phyloP scores from a whole-genome alignment of 225 moss, liverwort and hornwort genomes.

The Ulota crispa region DNA sequence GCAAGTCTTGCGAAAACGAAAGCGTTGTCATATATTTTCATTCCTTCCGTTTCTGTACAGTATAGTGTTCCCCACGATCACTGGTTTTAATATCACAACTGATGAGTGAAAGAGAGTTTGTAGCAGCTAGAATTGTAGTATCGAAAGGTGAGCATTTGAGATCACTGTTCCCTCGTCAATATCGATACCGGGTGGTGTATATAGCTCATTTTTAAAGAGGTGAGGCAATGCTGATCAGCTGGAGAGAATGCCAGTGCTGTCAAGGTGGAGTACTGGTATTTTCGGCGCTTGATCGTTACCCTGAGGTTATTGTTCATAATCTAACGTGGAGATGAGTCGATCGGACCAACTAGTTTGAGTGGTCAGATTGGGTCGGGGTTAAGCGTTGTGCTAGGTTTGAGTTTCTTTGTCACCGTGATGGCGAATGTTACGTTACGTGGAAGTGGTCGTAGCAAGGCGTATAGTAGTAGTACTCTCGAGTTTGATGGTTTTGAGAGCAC shows the following conservation, averaged over 20 bases:
- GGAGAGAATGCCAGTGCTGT: not conserved
- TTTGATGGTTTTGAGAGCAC: not conserved
- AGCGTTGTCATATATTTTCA: not conserved
- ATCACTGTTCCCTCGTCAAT: not conserved
- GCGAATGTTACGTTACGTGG: not conserved
- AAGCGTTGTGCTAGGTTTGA: not conserved
- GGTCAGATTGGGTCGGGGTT: not conserved
- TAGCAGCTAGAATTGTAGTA: not conserved
- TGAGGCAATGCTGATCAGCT: not conserved
- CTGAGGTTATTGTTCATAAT: not conserved
- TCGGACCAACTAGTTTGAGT: not conserved
- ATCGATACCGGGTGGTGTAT: not conserved
- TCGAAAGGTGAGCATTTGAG: not conserved
- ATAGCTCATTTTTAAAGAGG: not conserved
- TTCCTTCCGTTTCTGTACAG: not conserved
- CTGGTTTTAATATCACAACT: not conserved
- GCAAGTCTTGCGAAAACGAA: constrained; percentile 3
- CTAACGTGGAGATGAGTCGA: not conserved
- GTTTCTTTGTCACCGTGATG: not conserved
- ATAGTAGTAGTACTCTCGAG: not conserved
- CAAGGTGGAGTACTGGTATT: not conserved
- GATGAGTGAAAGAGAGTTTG: not conserved
- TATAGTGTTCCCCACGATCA: not conserved
- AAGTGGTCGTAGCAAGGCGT: not conserved
- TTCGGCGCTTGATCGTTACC: not conserved